Conservation (phyloP, 768 basidiomycete species). For the Rhodotorula paludigena region DNA sequence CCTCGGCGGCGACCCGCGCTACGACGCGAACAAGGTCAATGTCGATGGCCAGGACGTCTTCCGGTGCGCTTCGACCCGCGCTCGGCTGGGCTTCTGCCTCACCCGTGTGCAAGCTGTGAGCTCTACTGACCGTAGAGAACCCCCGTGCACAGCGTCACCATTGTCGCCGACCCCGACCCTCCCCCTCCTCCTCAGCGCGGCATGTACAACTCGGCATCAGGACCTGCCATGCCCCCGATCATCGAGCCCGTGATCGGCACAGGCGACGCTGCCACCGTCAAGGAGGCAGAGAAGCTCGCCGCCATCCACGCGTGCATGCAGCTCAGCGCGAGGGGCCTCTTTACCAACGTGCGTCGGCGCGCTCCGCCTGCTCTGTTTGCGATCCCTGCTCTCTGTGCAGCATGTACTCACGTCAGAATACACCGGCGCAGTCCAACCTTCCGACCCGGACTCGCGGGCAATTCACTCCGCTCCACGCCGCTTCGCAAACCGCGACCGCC, state of each 20-base stretch:
- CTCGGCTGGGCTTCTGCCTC: not conserved
- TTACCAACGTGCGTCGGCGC: constrained; percentile 51
- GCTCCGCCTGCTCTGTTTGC: constrained; percentile 12
- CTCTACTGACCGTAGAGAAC: not conserved
- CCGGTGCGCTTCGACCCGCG: constrained; percentile 12
- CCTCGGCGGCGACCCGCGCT: constrained; percentile 9
- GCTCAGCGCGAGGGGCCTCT: constrained; percentile 59
- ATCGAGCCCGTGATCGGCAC: constrained; percentile 53
- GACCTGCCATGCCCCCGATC: constrained; percentile 18
- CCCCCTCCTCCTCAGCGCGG: constrained; percentile 20
- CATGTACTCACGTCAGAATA: not conserved
- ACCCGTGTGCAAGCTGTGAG: too few relatives aligned
- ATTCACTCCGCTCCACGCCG: not conserved
- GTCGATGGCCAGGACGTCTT: constrained; percentile 14
- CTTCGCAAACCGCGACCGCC: not conserved
- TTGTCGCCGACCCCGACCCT: constrained; percentile 27
- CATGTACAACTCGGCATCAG: constrained; percentile 3
- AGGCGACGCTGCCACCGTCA: constrained; percentile 60
- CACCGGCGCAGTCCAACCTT: constrained; percentile 35
- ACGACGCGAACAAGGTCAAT: not conserved
- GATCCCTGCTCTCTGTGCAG: not conserved
- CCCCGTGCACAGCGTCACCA: constrained; percentile 1
- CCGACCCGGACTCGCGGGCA: constrained; percentile 27
- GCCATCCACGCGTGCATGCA: constrained; percentile 70
- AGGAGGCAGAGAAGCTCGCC: constrained; percentile 68